Evolutionary conservation across 129 eudicot species (phyloP).

Genomic region (Saussurea involucrata): DNA sequence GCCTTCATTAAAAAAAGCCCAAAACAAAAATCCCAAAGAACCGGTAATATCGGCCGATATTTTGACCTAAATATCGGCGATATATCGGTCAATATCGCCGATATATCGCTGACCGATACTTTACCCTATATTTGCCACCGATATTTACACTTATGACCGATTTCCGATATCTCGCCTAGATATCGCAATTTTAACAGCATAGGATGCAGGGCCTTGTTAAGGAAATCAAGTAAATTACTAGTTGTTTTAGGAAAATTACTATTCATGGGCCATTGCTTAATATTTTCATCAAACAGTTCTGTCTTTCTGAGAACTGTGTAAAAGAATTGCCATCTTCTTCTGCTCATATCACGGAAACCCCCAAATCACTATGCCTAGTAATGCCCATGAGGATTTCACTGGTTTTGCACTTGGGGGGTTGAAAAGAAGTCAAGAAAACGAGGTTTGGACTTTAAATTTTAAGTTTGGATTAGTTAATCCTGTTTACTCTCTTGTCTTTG

Average conservation of each 20-base stretch:
- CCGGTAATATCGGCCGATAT: no score
- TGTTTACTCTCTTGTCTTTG: neutral
- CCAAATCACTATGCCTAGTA: neutral
- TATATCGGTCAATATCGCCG: no score
- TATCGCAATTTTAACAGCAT: no score
- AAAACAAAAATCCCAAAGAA: no score
- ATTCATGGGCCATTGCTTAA: neutral
- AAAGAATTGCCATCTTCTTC: neutral
- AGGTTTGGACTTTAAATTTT: neutral
- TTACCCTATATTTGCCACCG: no score
- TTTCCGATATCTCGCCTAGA: no score
- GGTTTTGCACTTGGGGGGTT: neutral
- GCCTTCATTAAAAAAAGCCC: no score
- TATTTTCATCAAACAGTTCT: neutral
- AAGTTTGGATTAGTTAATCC: neutral
- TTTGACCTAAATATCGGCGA: no score
- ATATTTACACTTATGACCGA: no score
- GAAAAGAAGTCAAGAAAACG: neutral
- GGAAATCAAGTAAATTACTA: slow-evolving; percentile 3
- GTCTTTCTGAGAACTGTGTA: neutral
- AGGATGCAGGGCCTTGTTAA: neutral
- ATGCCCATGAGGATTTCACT: neutral
- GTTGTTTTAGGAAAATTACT: slow-evolving; percentile 11
- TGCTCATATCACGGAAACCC: neutral
- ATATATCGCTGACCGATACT: no score